These are phyloP conservation scores for Nannizzia gypsea DNA, from an alignment of 2,329 filamentous ascomycete species.

Conservation along the genomic window DNA sequence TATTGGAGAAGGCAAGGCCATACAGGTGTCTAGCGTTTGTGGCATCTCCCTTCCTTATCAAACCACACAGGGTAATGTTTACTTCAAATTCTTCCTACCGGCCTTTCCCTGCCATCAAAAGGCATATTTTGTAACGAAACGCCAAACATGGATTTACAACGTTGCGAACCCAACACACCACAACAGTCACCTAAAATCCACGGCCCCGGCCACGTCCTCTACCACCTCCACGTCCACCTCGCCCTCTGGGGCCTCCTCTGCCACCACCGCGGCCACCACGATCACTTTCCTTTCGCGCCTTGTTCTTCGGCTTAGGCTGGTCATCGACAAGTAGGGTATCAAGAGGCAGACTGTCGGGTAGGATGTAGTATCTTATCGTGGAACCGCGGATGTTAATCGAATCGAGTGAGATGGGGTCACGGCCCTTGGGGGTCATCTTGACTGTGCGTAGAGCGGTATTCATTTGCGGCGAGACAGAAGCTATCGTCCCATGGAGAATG, in stretches of 20 bases:
- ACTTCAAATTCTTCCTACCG: background rate
- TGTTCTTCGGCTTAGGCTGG: conserved; percentile 97
- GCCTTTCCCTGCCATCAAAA: background rate
- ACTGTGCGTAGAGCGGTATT: conserved; percentile 92
- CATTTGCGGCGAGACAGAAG: conserved; percentile 95
- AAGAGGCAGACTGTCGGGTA: conserved; percentile 86
- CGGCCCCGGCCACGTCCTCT: conserved; percentile 43
- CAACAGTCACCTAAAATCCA: conserved; percentile 20
- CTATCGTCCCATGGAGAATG: conserved; percentile 92
- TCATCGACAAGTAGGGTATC: conserved; percentile 95
- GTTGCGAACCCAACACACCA: background rate
- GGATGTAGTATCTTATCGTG: conserved; percentile 91
- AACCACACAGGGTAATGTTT: background rate
- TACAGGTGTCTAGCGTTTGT: background rate
- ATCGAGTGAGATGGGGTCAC: conserved; percentile 78
- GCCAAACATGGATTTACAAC: background rate
- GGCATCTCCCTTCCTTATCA: background rate
- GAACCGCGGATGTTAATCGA: conserved; percentile 95
- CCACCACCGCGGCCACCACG: conserved; percentile 42
- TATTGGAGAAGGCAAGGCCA: background rate
- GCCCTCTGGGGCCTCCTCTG: conserved; percentile 34
- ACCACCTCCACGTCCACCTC: conserved; percentile 43
- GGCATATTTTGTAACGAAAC: background rate
- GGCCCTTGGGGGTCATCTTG: conserved; percentile 86
- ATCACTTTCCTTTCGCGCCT: conserved; percentile 79